Conservation (phyloP, 352 stramenopile species). For the Aphanomyces cochlioides region DNA sequence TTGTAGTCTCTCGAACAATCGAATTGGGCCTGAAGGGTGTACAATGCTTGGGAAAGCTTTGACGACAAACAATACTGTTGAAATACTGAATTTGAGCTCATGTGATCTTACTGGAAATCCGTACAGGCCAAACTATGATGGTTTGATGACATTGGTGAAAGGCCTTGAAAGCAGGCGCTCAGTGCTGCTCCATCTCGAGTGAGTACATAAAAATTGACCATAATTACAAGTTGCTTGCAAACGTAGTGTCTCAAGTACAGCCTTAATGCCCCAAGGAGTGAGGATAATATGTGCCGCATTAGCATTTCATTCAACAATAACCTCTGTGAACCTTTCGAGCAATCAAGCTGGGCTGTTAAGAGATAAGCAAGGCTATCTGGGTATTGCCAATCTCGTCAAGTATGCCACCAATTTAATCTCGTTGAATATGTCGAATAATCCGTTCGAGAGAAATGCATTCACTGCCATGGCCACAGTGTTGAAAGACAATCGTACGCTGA, state of each 20-base stretch:
- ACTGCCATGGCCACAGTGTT: not conserved
- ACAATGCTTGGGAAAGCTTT: constrained; percentile 46
- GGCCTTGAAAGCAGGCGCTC: constrained; percentile 55
- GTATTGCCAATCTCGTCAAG: constrained; percentile 49
- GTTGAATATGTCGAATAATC: constrained; percentile 24
- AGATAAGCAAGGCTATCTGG: constrained; percentile 48
- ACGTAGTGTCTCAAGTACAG: constrained; percentile 46
- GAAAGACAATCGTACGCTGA: not conserved
- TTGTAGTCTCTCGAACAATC: constrained; percentile 33
- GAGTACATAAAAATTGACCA: constrained; percentile 14
- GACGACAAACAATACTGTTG: constrained; percentile 58
- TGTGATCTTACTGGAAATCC: constrained; percentile 51
- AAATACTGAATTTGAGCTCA: constrained; percentile 52
- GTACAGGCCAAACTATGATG: constrained; percentile 50
- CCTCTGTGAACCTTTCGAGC: constrained; percentile 51
- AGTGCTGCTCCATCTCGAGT: constrained; percentile 49
- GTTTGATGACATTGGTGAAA: constrained; percentile 51
- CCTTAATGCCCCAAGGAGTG: constrained; percentile 54
- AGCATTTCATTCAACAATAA: constrained; percentile 53
- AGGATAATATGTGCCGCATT: constrained; percentile 48
- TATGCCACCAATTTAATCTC: constrained; percentile 50
- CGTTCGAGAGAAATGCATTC: not conserved
- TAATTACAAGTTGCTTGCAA: not conserved
- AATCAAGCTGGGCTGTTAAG: constrained; percentile 57
- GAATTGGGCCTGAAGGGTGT: constrained; percentile 43